A percentile compares a stretch with the other conserved stretches of the same genome.
phyloP scores from a whole-genome alignment of 345 rosid species.

The Eucalyptus erythrocorys region DNA sequence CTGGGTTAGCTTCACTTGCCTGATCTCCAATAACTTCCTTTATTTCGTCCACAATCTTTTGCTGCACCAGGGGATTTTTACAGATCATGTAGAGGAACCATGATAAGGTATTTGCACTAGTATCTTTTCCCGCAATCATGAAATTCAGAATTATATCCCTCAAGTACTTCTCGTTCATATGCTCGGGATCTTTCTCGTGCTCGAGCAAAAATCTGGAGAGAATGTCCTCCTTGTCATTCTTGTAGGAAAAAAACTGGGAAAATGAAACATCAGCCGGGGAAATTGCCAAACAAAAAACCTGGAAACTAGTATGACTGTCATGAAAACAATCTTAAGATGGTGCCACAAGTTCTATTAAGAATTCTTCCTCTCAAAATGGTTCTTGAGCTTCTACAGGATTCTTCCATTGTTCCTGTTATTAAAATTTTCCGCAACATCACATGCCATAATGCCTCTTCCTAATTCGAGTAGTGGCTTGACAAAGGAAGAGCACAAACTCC shows the following conservation, averaged over 20 bases:
- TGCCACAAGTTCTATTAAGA: too few relatives aligned
- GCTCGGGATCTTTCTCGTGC: slow-evolving; percentile 45
- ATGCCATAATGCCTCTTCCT: too few relatives aligned
- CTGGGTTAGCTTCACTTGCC: neutral
- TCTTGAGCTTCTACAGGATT: too few relatives aligned
- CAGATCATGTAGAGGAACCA: slow-evolving; percentile 79
- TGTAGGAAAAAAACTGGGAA: neutral
- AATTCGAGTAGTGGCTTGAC: too few relatives aligned
- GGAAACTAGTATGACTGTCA: too few relatives aligned
- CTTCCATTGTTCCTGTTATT: too few relatives aligned
- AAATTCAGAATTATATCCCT: slow-evolving; percentile 62
- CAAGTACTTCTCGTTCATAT: slow-evolving; percentile 51
- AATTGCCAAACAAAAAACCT: neutral
- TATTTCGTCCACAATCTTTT: slow-evolving; percentile 49
- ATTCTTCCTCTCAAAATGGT: too few relatives aligned
- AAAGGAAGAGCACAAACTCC: too few relatives aligned
- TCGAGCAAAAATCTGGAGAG: slow-evolving; percentile 49
- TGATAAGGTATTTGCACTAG: slow-evolving; percentile 40
- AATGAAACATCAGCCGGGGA: neutral
- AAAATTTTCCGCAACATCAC: too few relatives aligned
- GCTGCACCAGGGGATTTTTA: slow-evolving; percentile 57
- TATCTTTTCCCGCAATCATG: slow-evolving; percentile 72
- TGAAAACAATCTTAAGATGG: too few relatives aligned
- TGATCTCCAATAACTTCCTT: slow-evolving; percentile 12
- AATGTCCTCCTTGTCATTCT: slow-evolving; percentile 59